phyloP scores from a whole-genome alignment of 2,329 filamentous ascomycete species.

The Paramyrothecium sp. region DNA sequence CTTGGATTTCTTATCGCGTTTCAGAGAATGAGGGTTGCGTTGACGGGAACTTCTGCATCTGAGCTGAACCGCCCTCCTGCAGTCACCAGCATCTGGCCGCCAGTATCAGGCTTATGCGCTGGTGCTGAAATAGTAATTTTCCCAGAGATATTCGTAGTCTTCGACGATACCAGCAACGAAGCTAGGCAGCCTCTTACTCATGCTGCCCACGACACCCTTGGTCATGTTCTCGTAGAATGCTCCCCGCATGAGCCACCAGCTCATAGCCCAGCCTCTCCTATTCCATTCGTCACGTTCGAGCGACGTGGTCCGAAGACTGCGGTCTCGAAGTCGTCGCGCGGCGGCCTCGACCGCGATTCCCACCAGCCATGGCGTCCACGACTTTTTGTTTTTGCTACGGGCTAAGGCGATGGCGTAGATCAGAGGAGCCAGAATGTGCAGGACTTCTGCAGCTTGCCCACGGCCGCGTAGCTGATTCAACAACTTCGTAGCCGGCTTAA shows the following conservation, averaged over 20 bases:
- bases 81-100: too few relatives aligned
- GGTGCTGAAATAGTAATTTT: slow-evolving; percentile 90
- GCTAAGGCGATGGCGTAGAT: slow-evolving; percentile 83
- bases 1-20: too few relatives aligned
- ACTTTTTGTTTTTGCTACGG: slow-evolving; percentile 67
- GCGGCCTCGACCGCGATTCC: slow-evolving; percentile 84
- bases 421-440: slow-evolving; percentile 88
- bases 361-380: slow-evolving; percentile 90
- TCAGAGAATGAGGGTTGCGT: neutral
- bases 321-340: slow-evolving; percentile 76
- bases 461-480: slow-evolving; percentile 78
- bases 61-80: neutral
- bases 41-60: neutral
- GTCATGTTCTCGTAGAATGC: slow-evolving; percentile 94
- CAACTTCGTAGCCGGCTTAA: slow-evolving; percentile 85
- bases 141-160: slow-evolving; percentile 97
- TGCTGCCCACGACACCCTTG: slow-evolving; percentile 68
- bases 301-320: slow-evolving; percentile 76
- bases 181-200: slow-evolving; percentile 75
- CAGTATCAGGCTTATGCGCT: slow-evolving; percentile 29
- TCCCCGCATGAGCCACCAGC: slow-evolving; percentile 96
- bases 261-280: slow-evolving; percentile 84
- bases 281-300: slow-evolving; percentile 88
- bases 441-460: slow-evolving; percentile 76
- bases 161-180: slow-evolving; percentile 84